Percentiles rank a stretch among this genome's conserved stretches.
Conservation (phyloP, 805 yeast species). For the Starmerella bombicola region DNA sequence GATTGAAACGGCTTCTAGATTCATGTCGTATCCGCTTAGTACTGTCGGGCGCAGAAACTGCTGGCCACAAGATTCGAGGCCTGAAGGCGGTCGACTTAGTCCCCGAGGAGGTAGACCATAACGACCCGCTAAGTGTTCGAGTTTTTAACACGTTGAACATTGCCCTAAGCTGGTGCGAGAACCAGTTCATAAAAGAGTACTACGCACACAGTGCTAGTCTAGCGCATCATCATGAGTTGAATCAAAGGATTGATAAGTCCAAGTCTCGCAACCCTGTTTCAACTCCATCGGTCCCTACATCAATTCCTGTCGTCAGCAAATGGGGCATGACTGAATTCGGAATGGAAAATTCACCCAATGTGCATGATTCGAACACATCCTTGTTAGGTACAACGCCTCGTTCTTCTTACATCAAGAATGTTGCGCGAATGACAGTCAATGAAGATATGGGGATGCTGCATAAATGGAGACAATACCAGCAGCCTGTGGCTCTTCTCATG, state of each 20-base stretch:
- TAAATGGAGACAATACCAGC: constrained; percentile 31
- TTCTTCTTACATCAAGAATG: constrained; percentile 22
- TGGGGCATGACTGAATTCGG: neutral
- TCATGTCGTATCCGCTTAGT: constrained; percentile 60
- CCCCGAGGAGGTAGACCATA: constrained; percentile 34
- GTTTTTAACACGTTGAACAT: constrained; percentile 69
- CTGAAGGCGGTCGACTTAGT: constrained; percentile 76
- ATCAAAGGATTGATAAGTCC: no score
- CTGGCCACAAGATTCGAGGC: constrained; percentile 54
- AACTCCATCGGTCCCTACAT: neutral
- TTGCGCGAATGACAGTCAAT: constrained; percentile 27
- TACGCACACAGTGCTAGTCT: constrained; percentile 26
- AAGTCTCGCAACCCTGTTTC: neutral
- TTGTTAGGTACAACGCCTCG: constrained; percentile 23
- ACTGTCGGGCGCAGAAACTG: constrained; percentile 61
- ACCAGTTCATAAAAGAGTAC: constrained; percentile 61
- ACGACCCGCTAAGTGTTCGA: constrained; percentile 32
- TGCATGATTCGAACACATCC: neutral
- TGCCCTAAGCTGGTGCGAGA: constrained; percentile 95
- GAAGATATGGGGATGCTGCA: constrained; percentile 25
- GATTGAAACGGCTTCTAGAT: constrained; percentile 66
- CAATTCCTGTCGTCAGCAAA: neutral
- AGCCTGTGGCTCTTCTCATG: constrained; percentile 54
- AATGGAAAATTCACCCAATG: neutral
- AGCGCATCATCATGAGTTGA: no score